phyloP scores from a whole-genome alignment of 1,139 yeast genomes.

The Scheffersomyces segobiensis region DNA sequence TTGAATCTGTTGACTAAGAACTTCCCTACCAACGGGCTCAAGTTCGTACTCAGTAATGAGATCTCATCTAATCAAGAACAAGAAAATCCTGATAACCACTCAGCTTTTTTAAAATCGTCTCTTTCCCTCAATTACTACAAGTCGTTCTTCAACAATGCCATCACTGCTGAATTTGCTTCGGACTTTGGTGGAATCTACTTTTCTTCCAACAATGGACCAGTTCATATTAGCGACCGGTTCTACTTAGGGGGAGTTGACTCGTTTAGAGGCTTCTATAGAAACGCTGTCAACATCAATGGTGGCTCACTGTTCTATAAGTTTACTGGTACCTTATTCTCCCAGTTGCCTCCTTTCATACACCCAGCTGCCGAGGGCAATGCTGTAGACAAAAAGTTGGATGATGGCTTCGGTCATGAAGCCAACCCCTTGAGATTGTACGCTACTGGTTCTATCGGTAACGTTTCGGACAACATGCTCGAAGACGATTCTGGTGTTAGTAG shows the following conservation, averaged over 20 bases:
- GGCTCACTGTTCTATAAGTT: constrained; percentile 42
- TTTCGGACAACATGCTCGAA: constrained; percentile 28
- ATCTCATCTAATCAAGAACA: constrained; percentile 36
- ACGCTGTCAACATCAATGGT: constrained; percentile 39
- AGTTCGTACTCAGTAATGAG: constrained; percentile 25
- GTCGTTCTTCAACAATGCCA: constrained; percentile 34
- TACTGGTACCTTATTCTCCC: constrained; percentile 35
- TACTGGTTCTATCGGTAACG: constrained; percentile 34
- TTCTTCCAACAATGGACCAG: constrained; percentile 21
- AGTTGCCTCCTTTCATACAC: constrained; percentile 35
- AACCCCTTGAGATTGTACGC: constrained; percentile 48
- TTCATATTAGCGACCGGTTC: constrained; percentile 50
- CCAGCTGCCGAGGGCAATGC: constrained; percentile 15
- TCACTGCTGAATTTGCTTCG: constrained; percentile 38
- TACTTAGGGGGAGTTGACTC: constrained; percentile 47
- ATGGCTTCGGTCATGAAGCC: constrained; percentile 20
- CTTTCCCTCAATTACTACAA: constrained; percentile 32
- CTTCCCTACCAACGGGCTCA: constrained; percentile 33
- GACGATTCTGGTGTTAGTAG: constrained; percentile 29
- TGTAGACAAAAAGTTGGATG: constrained; percentile 11
- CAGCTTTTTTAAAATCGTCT: constrained; percentile 29
- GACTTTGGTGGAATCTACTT: constrained; percentile 39
- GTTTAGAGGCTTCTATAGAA: constrained; percentile 41
- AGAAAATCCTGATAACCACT: constrained; percentile 18
- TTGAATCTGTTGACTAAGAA: constrained; percentile 28